phyloP scores from a whole-genome alignment of 1,284 basidiomycete genomes.

The Ceratobasidium papillatum region DNA sequence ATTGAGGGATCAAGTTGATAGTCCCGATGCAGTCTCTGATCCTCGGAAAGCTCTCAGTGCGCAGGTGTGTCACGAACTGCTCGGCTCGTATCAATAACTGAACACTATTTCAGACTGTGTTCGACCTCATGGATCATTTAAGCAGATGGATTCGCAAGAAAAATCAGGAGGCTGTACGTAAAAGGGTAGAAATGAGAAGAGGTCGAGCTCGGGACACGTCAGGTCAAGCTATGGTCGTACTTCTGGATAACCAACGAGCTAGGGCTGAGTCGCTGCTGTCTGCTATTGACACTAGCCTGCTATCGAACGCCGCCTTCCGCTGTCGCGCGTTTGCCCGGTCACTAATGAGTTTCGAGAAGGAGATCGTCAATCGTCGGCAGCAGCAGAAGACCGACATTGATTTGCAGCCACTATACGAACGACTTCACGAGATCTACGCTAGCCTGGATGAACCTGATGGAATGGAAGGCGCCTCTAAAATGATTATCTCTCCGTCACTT shows the following conservation, averaged over 20 bases:
- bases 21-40: slow-evolving; percentile 62
- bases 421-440: slow-evolving; percentile 95
- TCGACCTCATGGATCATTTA: slow-evolving; percentile 94
- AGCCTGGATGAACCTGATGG: slow-evolving; percentile 98
- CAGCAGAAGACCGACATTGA: slow-evolving; percentile 59
- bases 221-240: slow-evolving; percentile 52
- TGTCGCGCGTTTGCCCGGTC: slow-evolving; percentile 95
- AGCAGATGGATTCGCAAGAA: slow-evolving; percentile 86
- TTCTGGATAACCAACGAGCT: slow-evolving; percentile 64
- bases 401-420: slow-evolving; percentile 85
- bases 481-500: slow-evolving; percentile 88
- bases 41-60: slow-evolving; percentile 89
- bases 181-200: slow-evolving; percentile 46
- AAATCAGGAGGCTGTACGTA: slow-evolving; percentile 64
- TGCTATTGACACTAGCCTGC: slow-evolving; percentile 86
- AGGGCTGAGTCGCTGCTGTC: slow-evolving; percentile 82
- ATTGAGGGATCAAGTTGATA: slow-evolving; percentile 85
- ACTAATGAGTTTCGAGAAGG: slow-evolving; percentile 93
- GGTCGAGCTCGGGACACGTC: slow-evolving; percentile 54
- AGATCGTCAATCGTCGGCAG: slow-evolving; percentile 66
- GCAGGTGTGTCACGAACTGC: slow-evolving; percentile 64
- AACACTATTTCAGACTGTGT: slow-evolving; percentile 72
- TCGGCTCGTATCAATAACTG: background rate
- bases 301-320: slow-evolving; percentile 92
- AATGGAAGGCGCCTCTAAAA: slow-evolving; percentile 96